phyloP scores from a whole-genome alignment of 495 filamentous ascomycete genomes.

The Pseudomonodictys pantanalensis region DNA sequence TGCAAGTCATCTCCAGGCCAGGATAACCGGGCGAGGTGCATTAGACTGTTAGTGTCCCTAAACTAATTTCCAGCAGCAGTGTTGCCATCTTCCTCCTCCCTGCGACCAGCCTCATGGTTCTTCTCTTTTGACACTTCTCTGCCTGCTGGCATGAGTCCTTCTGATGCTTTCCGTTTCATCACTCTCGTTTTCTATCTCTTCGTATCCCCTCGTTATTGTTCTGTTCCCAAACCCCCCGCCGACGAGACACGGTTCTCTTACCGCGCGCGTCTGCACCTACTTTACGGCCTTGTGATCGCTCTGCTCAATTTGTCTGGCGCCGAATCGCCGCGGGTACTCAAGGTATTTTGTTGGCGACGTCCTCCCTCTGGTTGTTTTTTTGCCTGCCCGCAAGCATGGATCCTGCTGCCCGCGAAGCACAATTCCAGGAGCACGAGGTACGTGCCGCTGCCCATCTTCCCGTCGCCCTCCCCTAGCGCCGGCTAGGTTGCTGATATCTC shows the following conservation, averaged over 20 bases:
- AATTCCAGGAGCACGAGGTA: conserved; percentile 62
- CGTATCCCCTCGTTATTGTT: conserved; percentile 2
- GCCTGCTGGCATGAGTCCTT: conserved; percentile 31
- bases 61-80: conserved; percentile 22
- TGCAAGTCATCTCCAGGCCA: background rate
- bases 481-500: conserved; percentile 14
- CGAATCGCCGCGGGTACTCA: conserved; percentile 20
- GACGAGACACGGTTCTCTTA: conserved; percentile 22
- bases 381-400: conserved; percentile 30
- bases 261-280: conserved; percentile 33
- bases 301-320: conserved; percentile 32
- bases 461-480: conserved; percentile 9
- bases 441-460: conserved; percentile 19
- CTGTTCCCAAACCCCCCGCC: conserved; percentile 1
- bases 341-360: conserved; percentile 21
- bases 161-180: conserved; percentile 27
- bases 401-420: conserved; percentile 31
- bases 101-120: conserved; percentile 31
- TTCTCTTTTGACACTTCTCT: conserved; percentile 25
- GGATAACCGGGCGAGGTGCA: conserved; percentile 15
- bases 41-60: conserved; percentile 23
- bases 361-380: conserved; percentile 10
- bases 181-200: conserved; percentile 28
- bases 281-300: conserved; percentile 34
- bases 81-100: conserved; percentile 11